Evolutionary conservation across 2,329 filamentous ascomycete genomes (phyloP), one percentile per base, ranked within the genome.

Genomic region (Stromatinia cepivora): DNA sequence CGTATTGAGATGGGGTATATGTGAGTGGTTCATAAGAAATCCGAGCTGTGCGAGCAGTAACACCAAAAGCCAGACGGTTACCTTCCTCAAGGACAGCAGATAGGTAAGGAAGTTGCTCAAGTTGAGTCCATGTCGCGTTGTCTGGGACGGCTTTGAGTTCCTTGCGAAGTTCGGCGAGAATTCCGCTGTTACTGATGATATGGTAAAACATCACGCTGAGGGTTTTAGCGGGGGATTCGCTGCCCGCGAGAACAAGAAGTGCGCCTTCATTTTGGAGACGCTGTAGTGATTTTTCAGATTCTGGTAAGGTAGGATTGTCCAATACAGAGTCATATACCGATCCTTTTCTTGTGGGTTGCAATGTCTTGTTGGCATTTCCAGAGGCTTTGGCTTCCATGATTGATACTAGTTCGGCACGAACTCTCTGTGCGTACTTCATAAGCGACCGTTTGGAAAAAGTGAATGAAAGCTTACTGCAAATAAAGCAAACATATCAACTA

Each of bases 151-250:
- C 62, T 10, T 57, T 71, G 4, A 83, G 75, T 69, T 83, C 81
- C 0, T 71, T 69, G 3, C 73, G 75, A 17, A 84, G 71, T 11
- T 71, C 74, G 1, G 64, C n/a, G 0, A 79, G 72, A 3, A 79
- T 75, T 0, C 69, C 3, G 0, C n/a, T 79, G 77, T n/a, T 79
- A 75, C 73, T 68, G 36, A 80, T 77, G 3, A 83, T 71, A 75
- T 80, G 70, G 73, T 77, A 83, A 13, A 77, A 75, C 7, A 78
- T 72, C 10, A 80, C 70, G 4, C 76, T 71, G 15, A 83, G 73
- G 0, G 77, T 73, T 71, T 76, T 77, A 10, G 75, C 76, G 0
- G 77, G 79, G 0, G 81, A 82, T 42, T 80, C 76, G n/a, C 78
- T 79, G 3, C 79, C 81, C 7, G 81, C 81, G 39, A 69, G 61